These are phyloP conservation scores for Claviceps spartinae DNA, from an alignment of 2,329 filamentous ascomycete genomes.

Conservation along the genomic window DNA sequence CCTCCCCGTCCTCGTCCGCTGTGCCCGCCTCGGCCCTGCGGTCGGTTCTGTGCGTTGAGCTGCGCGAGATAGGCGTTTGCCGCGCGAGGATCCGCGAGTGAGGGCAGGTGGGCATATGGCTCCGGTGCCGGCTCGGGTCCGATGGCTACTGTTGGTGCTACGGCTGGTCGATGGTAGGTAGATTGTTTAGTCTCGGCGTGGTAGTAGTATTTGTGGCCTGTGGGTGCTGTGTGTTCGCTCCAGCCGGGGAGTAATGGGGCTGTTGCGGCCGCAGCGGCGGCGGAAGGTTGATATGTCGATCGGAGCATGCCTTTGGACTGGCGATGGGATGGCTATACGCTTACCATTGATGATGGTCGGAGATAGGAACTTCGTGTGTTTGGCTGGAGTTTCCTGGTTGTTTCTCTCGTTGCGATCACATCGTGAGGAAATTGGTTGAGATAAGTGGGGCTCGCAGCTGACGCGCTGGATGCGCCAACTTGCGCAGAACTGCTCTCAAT, in stretches of 20 bases:
- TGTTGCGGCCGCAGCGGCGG: conserved; percentile 23
- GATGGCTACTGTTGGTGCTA: conserved; percentile 3
- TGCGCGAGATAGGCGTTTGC: conserved; percentile 50
- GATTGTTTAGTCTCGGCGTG: conserved; percentile 71
- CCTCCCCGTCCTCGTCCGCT: conserved; percentile 25
- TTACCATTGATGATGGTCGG: neutral
- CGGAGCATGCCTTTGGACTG: conserved; percentile 47
- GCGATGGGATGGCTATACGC: neutral
- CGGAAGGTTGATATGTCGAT: conserved; percentile 56
- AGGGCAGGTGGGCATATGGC: conserved; percentile 18
- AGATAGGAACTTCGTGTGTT: neutral
- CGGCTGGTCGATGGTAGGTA: conserved; percentile 62
- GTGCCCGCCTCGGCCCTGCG: conserved; percentile 19
- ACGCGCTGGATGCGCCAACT: neutral
- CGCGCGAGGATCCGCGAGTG: conserved; percentile 39
- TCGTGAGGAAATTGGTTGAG: neutral
- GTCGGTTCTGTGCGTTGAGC: conserved; percentile 28
- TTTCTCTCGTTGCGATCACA: neutral
- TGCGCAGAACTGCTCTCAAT: neutral
- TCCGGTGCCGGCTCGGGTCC: conserved; percentile 18
- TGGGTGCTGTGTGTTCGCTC: conserved; percentile 87
- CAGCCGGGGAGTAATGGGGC: conserved; percentile 61
- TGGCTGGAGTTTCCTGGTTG: neutral
- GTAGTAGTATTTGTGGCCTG: conserved; percentile 81
- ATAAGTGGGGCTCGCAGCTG: neutral